Evolutionary conservation across 352 stramenopile genomes (phyloP).

Genomic region (Phytophthora capsici): DNA sequence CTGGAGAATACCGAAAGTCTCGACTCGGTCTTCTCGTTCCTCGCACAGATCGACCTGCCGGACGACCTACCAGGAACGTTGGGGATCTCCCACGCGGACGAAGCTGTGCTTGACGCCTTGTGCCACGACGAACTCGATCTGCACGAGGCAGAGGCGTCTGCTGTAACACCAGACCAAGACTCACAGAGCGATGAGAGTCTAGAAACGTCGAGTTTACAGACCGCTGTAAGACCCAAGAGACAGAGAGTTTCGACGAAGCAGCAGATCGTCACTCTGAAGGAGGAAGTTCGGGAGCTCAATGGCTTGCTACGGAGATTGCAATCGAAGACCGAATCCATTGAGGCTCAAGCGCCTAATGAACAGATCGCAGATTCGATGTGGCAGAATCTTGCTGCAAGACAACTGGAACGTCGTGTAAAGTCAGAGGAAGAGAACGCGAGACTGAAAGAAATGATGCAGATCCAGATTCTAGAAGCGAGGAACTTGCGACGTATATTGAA

Average conservation of each 20-base stretch:
- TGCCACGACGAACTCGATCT: background rate
- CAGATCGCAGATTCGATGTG: constrained; percentile 26
- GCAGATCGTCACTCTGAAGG: constrained; percentile 16
- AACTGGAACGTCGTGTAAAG: constrained; percentile 17
- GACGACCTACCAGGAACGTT: background rate
- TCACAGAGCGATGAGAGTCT: background rate
- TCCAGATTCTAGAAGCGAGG: constrained; percentile 33
- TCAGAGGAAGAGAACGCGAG: constrained; percentile 34
- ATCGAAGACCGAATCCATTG: background rate
- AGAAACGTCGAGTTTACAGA: background rate
- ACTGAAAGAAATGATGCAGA: constrained; percentile 31
- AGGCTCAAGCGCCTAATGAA: background rate
- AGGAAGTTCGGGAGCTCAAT: constrained; percentile 14
- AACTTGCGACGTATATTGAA: constrained; percentile 31
- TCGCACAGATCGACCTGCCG: constrained; percentile 28
- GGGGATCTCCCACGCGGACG: background rate
- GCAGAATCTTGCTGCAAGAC: constrained; percentile 31
- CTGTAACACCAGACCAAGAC: background rate
- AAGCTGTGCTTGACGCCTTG: background rate
- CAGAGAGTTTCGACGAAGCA: constrained; percentile 22
- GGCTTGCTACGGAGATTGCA: constrained; percentile 13
- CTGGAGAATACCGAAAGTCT: constrained; percentile 14
- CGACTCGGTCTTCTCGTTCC: constrained; percentile 24
- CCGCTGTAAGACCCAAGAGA: background rate
- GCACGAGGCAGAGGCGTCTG: background rate